Base-by-base conservation (phyloP, 2,329 filamentous ascomycete species). In the Colletotrichum sp. region DNA sequence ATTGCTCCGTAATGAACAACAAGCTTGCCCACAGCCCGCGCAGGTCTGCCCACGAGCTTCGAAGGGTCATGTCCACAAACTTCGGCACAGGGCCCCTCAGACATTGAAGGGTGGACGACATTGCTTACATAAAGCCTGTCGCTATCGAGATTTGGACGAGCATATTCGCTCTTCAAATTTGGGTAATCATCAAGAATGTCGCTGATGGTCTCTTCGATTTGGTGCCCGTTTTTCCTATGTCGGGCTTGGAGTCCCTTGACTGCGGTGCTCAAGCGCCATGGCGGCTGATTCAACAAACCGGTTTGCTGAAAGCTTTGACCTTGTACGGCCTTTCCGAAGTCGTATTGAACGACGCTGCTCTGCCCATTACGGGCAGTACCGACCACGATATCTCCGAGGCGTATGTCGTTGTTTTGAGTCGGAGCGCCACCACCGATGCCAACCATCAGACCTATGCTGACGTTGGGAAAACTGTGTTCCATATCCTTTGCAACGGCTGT, bases 351-450 rank as follows among this genome's bases (percentile, higher is more conserved):
- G 3, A 83, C 81, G 3, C 78, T 77, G 7, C 79, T 76, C 1
- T 71, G 63, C 0, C 78, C 76, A 3, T 71, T 39, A 2, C 34
- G 6, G 6, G 62, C 65, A 9, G 55, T 26, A 60, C 80, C 60
- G 32, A 74, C 49, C 1, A 79, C 73, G n/a, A 77, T 49, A 26
- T 79, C 78, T 16, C 77, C 75, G 4, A 79, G 75, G 4, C 85
- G 81, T 1, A 87, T 81, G n/a, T 87, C 84, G 30, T 83, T 76
- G 8, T 80, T 76, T 3, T 2, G 0, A 55, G 76, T 87, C 75
- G 85, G 85, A 0, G 80, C 84, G 5, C 84, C 85, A 8, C 84
- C 84, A 1, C 80, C 84, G 4, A 84, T 81, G 10, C 84, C 84
- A 2, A 85, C 83, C 76, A 86, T 80, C 6, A 85, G 64, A 2